Percentiles rank a stretch among this genome's conserved stretches.
Conservation (phyloP, 2,329 filamentous ascomycete species). For the Juglanconis oblonga region DNA sequence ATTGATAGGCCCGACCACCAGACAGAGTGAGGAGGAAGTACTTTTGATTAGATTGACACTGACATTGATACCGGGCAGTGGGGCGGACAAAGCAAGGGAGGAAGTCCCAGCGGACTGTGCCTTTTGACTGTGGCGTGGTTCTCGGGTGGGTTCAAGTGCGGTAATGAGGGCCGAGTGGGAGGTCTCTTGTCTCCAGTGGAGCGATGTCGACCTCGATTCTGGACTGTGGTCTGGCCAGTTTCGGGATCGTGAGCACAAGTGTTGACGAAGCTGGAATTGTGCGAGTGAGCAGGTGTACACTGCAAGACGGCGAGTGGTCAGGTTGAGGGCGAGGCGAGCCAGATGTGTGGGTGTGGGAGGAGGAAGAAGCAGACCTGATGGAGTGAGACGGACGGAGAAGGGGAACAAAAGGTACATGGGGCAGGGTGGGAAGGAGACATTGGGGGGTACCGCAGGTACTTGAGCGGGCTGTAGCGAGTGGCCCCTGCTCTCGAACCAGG, state of each 20-base stretch:
- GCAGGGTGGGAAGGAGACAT: conserved; percentile 7
- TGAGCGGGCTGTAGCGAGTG: conserved; percentile 5
- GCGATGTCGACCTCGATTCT: conserved; percentile 12
- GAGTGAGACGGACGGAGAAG: conserved; percentile 3
- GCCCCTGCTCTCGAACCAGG: neutral
- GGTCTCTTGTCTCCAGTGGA: conserved; percentile 13
- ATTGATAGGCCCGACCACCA: neutral
- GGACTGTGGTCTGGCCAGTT: neutral
- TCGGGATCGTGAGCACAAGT: no score
- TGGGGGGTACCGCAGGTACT: conserved; percentile 10
- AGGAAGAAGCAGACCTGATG: conserved; percentile 2
- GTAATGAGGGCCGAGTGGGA: conserved; percentile 12
- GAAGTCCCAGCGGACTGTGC: conserved; percentile 12
- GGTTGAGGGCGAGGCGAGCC: conserved; percentile 11
- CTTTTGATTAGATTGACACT: conserved; percentile 17
- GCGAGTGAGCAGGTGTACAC: neutral
- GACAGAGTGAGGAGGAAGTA: conserved; percentile 15
- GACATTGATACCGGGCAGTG: conserved; percentile 11
- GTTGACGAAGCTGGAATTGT: neutral
- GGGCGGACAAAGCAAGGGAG: conserved; percentile 18
- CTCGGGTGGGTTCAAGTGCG: conserved; percentile 6
- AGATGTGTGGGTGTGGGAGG: neutral
- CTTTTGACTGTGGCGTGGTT: conserved; percentile 13
- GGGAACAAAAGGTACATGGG: conserved; percentile 7
- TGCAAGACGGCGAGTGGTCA: neutral